Conservation (phyloP, 1,284 basidiomycete species). For the Rhizopogon hawkerae region DNA sequence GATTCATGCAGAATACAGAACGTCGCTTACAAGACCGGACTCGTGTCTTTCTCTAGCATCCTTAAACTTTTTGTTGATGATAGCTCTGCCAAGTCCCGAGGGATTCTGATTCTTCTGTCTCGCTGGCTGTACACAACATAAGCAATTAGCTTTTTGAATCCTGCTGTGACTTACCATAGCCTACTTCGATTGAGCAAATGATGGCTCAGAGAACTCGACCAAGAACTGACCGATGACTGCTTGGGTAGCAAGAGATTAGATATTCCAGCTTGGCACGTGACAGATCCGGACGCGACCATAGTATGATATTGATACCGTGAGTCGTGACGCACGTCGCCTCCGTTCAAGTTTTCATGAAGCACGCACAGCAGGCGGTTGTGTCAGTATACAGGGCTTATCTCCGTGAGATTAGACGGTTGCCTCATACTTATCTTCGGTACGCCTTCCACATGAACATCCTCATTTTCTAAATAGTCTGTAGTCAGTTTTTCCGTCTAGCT, state of each 20-base stretch:
- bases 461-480: conserved; percentile 23
- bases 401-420: conserved; percentile 24
- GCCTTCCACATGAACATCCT: background rate
- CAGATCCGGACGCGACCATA: too few species aligned
- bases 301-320: too few species aligned
- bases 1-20: background rate
- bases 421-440: conserved; percentile 23
- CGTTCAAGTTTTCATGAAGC: background rate
- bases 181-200: too few species aligned
- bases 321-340: too few species aligned
- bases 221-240: too few species aligned
- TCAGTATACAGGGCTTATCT: conserved; percentile 25
- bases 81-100: conserved; percentile 81
- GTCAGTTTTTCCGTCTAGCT: conserved; percentile 59
- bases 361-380: conserved; percentile 6
- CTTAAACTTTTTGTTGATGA: conserved; percentile 82
- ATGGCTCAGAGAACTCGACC: too few species aligned
- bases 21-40: conserved; percentile 61
- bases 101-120: conserved; percentile 43
- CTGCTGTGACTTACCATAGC: background rate
- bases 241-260: too few species aligned
- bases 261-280: too few species aligned
- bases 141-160: background rate
- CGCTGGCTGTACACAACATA: conserved; percentile 15
- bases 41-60: conserved; percentile 69